A percentile compares a stretch with the other conserved stretches of the same genome.
Conservation (phyloP, 306 rosid species). For the Quercus robur region DNA sequence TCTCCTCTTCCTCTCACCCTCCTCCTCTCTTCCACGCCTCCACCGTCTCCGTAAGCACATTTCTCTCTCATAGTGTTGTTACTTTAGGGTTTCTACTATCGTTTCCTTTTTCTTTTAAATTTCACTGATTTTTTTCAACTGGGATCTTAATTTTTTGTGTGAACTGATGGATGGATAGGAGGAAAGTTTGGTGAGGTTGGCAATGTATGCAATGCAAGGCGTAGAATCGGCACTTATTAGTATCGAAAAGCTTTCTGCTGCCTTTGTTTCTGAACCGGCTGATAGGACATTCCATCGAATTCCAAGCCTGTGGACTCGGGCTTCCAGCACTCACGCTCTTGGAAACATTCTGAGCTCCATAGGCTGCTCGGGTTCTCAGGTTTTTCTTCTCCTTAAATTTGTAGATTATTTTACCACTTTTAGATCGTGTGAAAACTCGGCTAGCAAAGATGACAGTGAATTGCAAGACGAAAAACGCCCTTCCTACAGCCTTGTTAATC, state of each 20-base stretch:
- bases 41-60: slow-evolving; percentile 65
- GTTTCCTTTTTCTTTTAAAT: not conserved
- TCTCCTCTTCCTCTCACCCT: slow-evolving; percentile 26
- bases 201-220: slow-evolving; percentile 74
- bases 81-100: not conserved
- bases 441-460: slow-evolving; percentile 11
- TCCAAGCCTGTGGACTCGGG: slow-evolving; percentile 71
- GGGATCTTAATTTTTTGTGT: too few relatives aligned
- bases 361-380: slow-evolving; percentile 58
- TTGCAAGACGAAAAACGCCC: slow-evolving; percentile 19
- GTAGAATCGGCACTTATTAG: slow-evolving; percentile 60
- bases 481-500: slow-evolving; percentile 71
- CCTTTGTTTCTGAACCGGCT: slow-evolving; percentile 60
- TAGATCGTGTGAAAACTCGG: slow-evolving; percentile 16
- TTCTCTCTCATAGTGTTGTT: not conserved
- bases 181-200: slow-evolving; percentile 76
- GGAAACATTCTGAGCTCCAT: slow-evolving; percentile 64
- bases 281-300: slow-evolving; percentile 66
- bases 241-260: slow-evolving; percentile 50
- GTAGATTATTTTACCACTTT: slow-evolving; percentile 46
- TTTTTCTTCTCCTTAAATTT: slow-evolving; percentile 66
- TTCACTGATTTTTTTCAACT: not conserved
- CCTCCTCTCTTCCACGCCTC: slow-evolving; percentile 25
- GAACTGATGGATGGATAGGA: slow-evolving; percentile 47
- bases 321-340: slow-evolving; percentile 72